Evolutionary conservation across 192 early-diverging fungal genomes (phyloP).

Genomic region (Thoreauomyces humboldtii): DNA sequence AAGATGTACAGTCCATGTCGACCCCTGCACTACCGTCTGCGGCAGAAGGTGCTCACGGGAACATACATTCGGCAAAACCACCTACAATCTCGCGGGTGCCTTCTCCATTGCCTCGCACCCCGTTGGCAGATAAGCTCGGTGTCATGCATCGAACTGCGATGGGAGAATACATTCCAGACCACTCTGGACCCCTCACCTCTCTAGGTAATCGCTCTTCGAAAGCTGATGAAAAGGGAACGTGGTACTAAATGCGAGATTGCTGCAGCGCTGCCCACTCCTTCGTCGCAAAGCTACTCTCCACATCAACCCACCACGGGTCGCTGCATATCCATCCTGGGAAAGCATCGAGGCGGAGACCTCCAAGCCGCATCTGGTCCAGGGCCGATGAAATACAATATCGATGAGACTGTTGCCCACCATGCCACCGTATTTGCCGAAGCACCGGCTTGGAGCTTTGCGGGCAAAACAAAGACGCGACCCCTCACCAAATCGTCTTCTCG

Average conservation of each 20-base stretch:
- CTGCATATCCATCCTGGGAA: slow-evolving; percentile 53
- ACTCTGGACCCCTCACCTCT: slow-evolving; percentile 35
- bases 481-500: background rate
- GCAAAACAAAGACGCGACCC: background rate
- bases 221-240: background rate
- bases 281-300: slow-evolving; percentile 46
- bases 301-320: slow-evolving; percentile 41
- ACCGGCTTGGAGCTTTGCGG: slow-evolving; percentile 49
- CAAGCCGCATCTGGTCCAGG: too few species aligned
- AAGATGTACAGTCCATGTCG: too few species aligned
- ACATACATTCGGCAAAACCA: too few species aligned
- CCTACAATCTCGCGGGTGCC: too few species aligned
- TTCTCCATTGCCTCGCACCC: too few species aligned
- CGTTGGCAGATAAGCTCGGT: slow-evolving; percentile 20
- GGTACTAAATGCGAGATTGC: background rate
- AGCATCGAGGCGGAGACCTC: too few species aligned
- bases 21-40: too few species aligned
- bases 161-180: slow-evolving; percentile 45
- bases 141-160: slow-evolving; percentile 41
- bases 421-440: too few species aligned
- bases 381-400: slow-evolving; percentile 40
- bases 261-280: slow-evolving; percentile 48
- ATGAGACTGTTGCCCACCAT: slow-evolving; percentile 13
- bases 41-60: too few species aligned
- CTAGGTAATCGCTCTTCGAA: slow-evolving; percentile 31